phyloP scores from a whole-genome alignment of 768 basidiomycete genomes.

The Kwoniella sp. region DNA sequence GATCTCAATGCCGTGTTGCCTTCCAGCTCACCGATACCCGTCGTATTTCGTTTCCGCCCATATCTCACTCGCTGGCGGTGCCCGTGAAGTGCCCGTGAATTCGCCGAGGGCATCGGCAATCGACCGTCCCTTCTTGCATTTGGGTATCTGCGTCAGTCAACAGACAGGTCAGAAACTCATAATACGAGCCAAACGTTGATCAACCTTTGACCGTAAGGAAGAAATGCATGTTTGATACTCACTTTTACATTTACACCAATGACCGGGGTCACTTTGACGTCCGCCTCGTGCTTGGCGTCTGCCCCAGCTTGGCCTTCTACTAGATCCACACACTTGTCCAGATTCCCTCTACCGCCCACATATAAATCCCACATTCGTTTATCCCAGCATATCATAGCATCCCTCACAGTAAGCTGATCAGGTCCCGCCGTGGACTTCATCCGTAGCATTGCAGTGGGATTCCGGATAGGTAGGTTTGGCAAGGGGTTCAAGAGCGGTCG shows the following conservation, averaged over 20 bases:
- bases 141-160: slow-evolving; percentile 71
- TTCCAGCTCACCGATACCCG: slow-evolving; percentile 66
- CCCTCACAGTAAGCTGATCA: slow-evolving; percentile 62
- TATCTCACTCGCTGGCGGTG: slow-evolving; percentile 57
- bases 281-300: slow-evolving; percentile 43
- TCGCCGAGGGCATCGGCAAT: slow-evolving; percentile 62
- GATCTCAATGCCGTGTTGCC: too few relatives aligned
- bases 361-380: slow-evolving; percentile 64
- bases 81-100: slow-evolving; percentile 52
- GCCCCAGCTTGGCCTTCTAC: slow-evolving; percentile 43
- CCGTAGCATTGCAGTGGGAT: slow-evolving; percentile 60
- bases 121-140: slow-evolving; percentile 73
- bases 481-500: slow-evolving; percentile 76
- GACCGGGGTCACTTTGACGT: slow-evolving; percentile 55
- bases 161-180: neutral
- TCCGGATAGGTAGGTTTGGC: slow-evolving; percentile 56
- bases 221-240: neutral
- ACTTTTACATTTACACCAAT: slow-evolving; percentile 70
- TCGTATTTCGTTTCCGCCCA: slow-evolving; percentile 96
- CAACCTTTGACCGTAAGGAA: too few relatives aligned
- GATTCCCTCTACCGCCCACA: slow-evolving; percentile 60
- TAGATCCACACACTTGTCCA: slow-evolving; percentile 63
- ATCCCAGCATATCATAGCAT: slow-evolving; percentile 77
- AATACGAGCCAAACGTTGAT: too few relatives aligned
- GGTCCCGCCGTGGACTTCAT: slow-evolving; percentile 64